These are phyloP conservation scores for Penicillium sclerotigenum DNA, from an alignment of 2,329 filamentous ascomycete genomes.

Conservation along the genomic window DNA sequence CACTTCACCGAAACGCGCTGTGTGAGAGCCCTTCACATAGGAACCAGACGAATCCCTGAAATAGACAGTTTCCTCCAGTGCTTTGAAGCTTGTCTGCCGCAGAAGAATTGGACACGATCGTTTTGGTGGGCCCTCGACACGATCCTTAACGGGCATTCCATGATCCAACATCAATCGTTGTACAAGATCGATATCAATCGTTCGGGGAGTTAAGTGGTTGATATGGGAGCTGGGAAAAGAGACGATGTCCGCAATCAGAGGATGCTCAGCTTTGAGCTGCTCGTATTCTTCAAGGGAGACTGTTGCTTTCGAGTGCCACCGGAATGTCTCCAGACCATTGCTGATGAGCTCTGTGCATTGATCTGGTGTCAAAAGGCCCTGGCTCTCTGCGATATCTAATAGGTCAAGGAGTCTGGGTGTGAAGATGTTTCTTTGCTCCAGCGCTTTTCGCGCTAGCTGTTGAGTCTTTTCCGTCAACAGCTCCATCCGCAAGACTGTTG, in stretches of 20 bases:
- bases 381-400: slow-evolving; percentile 35
- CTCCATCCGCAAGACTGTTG: slow-evolving; percentile 44
- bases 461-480: slow-evolving; percentile 37
- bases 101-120: slow-evolving; percentile 48
- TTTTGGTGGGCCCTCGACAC: slow-evolving; percentile 52
- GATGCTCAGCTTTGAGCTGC: slow-evolving; percentile 44
- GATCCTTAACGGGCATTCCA: slow-evolving; percentile 47
- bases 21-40: slow-evolving; percentile 42
- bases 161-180: slow-evolving; percentile 44
- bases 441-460: slow-evolving; percentile 32
- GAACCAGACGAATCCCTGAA: slow-evolving; percentile 32
- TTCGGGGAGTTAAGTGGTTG: slow-evolving; percentile 54
- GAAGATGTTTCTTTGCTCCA: slow-evolving; percentile 45
- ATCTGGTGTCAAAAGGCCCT: slow-evolving; percentile 25
- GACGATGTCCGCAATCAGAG: slow-evolving; percentile 50
- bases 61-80: slow-evolving; percentile 48
- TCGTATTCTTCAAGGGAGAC: slow-evolving; percentile 45
- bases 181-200: slow-evolving; percentile 48
- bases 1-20: slow-evolving; percentile 53
- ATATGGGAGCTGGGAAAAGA: slow-evolving; percentile 48
- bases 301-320: slow-evolving; percentile 46
- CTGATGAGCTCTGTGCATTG: slow-evolving; percentile 42
- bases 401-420: slow-evolving; percentile 38
- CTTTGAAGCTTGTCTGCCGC: slow-evolving; percentile 55
- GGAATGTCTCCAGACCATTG: slow-evolving; percentile 48